Evolutionary conservation across 1,139 yeast genomes (phyloP).

Genomic region (Hemisphaericaspora xylanilytica): DNA sequence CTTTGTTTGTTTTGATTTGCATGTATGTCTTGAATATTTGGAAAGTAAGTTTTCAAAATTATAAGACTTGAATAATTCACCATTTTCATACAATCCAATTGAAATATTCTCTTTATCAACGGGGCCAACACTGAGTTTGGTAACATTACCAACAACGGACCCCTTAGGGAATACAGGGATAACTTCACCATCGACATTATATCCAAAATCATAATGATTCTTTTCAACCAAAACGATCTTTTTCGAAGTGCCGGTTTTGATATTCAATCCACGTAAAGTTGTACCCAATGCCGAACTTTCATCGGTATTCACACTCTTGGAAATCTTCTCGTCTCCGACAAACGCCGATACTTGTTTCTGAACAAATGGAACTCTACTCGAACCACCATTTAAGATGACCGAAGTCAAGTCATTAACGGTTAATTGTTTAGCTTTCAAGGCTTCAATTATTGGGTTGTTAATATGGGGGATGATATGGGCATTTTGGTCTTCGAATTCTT

Average conservation of each 20-base stretch:
- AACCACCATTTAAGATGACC: slow-evolving; percentile 85
- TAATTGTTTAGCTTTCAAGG: slow-evolving; percentile 39
- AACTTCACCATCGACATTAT: slow-evolving; percentile 29
- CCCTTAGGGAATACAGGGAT: slow-evolving; percentile 44
- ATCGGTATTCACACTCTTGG: slow-evolving; percentile 94
- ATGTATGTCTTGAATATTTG: slow-evolving; percentile 42
- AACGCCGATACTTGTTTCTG: slow-evolving; percentile 57
- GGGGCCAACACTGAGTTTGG: slow-evolving; percentile 32
- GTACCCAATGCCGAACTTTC: slow-evolving; percentile 93
- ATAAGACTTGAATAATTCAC: slow-evolving; percentile 42
- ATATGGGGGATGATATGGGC: slow-evolving; percentile 44
- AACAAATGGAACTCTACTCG: slow-evolving; percentile 86
- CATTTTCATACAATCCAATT: slow-evolving; percentile 56
- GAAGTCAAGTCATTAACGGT: slow-evolving; percentile 51
- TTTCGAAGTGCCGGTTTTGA: slow-evolving; percentile 50
- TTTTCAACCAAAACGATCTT: slow-evolving; percentile 63
- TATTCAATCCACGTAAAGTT: slow-evolving; percentile 70
- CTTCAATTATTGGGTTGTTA: slow-evolving; percentile 54
- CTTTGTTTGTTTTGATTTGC: slow-evolving; percentile 37
- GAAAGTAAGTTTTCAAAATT: slow-evolving; percentile 29
- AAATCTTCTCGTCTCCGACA: slow-evolving; percentile 53
- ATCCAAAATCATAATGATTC: slow-evolving; percentile 37
- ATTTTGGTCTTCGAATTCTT: slow-evolving; percentile 68
- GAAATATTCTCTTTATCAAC: slow-evolving; percentile 24
- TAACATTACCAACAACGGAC: slow-evolving; percentile 26